Conservation (phyloP, 495 filamentous ascomycete genomes). For the Podospora pseudoanserina region DNA sequence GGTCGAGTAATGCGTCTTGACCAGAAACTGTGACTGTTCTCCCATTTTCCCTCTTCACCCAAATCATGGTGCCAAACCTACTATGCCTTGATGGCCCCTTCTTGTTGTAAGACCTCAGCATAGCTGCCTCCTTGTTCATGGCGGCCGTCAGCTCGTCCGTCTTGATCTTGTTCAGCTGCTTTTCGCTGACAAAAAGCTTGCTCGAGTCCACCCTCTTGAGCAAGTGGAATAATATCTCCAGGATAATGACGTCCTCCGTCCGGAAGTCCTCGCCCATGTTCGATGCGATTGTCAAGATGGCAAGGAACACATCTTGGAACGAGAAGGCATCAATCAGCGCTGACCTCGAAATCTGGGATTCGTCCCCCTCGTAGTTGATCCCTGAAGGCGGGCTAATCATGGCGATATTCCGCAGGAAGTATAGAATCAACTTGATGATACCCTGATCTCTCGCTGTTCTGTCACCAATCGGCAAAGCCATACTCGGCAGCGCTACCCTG, state of each 20-base stretch:
- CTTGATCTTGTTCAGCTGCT: constrained; percentile 59
- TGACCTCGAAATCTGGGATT: constrained; percentile 84
- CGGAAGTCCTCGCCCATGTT: constrained; percentile 91
- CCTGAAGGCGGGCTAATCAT: constrained; percentile 69
- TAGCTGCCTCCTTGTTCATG: constrained; percentile 73
- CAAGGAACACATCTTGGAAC: constrained; percentile 81
- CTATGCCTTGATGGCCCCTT: constrained; percentile 86
- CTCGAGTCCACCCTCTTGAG: constrained; percentile 85
- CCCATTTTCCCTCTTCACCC: constrained; percentile 83
- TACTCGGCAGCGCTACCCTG: constrained; percentile 78
- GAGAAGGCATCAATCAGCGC: constrained; percentile 84
- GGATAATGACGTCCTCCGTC: constrained; percentile 74
- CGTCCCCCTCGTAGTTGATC: constrained; percentile 60
- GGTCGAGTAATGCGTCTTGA: constrained; percentile 73
- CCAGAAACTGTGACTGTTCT: constrained; percentile 83
- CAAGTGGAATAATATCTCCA: constrained; percentile 88
- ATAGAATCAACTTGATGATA: constrained; percentile 87
- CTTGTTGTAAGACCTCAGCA: constrained; percentile 72
- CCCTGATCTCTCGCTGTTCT: constrained; percentile 78
- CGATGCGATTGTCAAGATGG: constrained; percentile 80
- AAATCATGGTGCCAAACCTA: constrained; percentile 94
- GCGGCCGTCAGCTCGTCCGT: constrained; percentile 69
- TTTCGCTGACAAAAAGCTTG: constrained; percentile 80
- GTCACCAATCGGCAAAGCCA: constrained; percentile 74
- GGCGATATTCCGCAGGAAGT: constrained; percentile 81